Evolutionary conservation across 2,329 filamentous ascomycete species (phyloP).

Genomic region (Calonectria honghensis): DNA sequence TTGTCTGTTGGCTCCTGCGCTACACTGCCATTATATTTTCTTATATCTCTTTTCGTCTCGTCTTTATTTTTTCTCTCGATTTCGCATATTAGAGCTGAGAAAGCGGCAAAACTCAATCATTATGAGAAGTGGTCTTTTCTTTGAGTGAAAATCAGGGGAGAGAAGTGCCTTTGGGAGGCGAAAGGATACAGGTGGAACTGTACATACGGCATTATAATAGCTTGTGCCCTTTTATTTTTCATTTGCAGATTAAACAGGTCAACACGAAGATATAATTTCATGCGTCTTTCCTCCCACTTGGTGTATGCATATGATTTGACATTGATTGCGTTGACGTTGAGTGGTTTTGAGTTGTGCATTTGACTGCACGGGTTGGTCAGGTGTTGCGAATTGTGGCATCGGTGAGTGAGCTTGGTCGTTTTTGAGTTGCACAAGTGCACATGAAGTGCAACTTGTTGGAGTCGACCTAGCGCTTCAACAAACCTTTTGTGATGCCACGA

Average conservation of each 20-base stretch:
- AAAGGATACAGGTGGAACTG: conserved; percentile 41
- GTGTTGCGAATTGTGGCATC: no score
- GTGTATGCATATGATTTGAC: background rate
- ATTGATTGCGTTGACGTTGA: background rate
- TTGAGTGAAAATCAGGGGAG: conserved; percentile 41
- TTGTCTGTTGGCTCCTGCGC: conserved; percentile 49
- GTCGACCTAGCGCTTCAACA: no score
- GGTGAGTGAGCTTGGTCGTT: background rate
- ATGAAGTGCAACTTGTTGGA: no score
- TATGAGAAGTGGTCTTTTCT: conserved; percentile 51
- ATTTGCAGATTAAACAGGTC: conserved; percentile 54
- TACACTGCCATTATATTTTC: conserved; percentile 49
- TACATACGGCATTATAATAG: conserved; percentile 56
- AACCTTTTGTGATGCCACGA: no score
- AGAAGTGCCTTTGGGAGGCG: conserved; percentile 26
- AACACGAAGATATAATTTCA: conserved; percentile 49
- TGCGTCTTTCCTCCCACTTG: background rate
- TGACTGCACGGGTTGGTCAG: no score
- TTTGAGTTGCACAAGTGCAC: background rate
- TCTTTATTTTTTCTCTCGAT: conserved; percentile 46
- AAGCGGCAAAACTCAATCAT: conserved; percentile 54
- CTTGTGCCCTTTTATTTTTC: conserved; percentile 47
- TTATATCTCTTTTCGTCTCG: conserved; percentile 50
- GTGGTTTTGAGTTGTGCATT: background rate
- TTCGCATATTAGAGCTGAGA: conserved; percentile 58